A percentile compares a stretch with the other conserved stretches of the same genome.
Evolutionary conservation across 2,329 filamentous ascomycete species (phyloP).

Genomic region (Ambrosiella beaveri): DNA sequence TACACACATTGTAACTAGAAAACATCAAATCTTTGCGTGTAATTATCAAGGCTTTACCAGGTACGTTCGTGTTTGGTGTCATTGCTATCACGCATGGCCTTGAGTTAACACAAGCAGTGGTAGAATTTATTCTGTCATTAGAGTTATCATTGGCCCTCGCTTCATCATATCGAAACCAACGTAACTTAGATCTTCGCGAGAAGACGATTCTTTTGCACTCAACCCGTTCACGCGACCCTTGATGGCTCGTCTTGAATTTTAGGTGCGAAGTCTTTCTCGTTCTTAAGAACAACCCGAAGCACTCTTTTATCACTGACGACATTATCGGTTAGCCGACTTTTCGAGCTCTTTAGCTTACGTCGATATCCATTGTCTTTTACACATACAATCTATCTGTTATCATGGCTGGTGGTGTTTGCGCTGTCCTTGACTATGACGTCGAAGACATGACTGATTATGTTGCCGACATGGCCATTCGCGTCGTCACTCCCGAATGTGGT

Average conservation of each 20-base stretch:
- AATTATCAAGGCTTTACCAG: no score
- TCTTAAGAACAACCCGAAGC: no score
- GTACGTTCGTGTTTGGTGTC: not conserved
- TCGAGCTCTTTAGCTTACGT: no score
- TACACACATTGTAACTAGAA: no score
- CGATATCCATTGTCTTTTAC: not conserved
- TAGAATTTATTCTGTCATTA: conserved; percentile 11
- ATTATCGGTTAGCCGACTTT: no score
- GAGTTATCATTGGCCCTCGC: not conserved
- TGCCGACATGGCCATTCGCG: conserved; percentile 60
- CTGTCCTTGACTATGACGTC: conserved; percentile 92
- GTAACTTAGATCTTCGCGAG: conserved; percentile 6
- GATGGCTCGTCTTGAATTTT: conserved; percentile 5
- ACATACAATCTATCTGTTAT: not conserved
- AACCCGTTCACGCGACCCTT: not conserved
- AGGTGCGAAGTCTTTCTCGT: not conserved
- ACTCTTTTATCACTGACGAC: not conserved
- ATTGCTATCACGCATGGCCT: not conserved
- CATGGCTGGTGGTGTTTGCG: conserved; percentile 71
- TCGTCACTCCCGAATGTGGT: conserved; percentile 33
- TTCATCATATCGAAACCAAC: not conserved
- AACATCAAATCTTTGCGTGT: no score
- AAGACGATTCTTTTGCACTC: conserved; percentile 4
- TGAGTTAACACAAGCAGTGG: not conserved
- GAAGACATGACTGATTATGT: conserved; percentile 92